Percentiles rank a stretch among this genome's conserved stretches.
phyloP scores from a whole-genome alignment of 306 rosid species.

The Luffa acutangula region DNA sequence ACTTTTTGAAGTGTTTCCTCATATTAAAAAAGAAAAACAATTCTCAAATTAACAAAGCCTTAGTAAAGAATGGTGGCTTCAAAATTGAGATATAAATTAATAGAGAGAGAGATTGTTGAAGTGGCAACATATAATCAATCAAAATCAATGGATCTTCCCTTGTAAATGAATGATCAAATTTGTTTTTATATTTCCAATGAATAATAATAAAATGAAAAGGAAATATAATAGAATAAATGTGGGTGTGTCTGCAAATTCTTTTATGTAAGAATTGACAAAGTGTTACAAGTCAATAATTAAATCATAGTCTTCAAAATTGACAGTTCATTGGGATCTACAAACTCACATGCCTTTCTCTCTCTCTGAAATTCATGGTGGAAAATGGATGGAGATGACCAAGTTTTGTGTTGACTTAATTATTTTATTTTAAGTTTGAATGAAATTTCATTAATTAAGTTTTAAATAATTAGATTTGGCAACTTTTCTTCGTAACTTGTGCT shows the following conservation, averaged over 20 bases:
- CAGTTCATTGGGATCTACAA: slow-evolving; percentile 10
- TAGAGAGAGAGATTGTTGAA: background rate
- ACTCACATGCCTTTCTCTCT: background rate
- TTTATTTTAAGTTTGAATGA: background rate
- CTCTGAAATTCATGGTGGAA: background rate
- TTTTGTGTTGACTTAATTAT: background rate
- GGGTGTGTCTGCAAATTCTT: background rate
- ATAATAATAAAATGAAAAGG: background rate
- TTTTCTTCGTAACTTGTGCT: background rate
- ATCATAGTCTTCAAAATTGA: background rate
- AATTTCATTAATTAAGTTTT: background rate
- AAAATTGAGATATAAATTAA: background rate
- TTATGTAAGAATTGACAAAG: background rate
- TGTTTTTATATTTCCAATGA: background rate
- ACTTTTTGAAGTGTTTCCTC: background rate
- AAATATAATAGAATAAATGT: background rate
- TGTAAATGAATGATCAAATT: background rate
- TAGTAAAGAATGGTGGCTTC: background rate
- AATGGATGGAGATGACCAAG: background rate
- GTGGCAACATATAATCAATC: background rate
- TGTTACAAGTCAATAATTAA: background rate
- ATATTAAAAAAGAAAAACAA: background rate
- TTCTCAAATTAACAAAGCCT: background rate
- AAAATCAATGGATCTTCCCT: background rate
- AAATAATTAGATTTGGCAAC: background rate